Conservation (phyloP, 108 stramenopile genomes). For the Fragilaria radians region DNA sequence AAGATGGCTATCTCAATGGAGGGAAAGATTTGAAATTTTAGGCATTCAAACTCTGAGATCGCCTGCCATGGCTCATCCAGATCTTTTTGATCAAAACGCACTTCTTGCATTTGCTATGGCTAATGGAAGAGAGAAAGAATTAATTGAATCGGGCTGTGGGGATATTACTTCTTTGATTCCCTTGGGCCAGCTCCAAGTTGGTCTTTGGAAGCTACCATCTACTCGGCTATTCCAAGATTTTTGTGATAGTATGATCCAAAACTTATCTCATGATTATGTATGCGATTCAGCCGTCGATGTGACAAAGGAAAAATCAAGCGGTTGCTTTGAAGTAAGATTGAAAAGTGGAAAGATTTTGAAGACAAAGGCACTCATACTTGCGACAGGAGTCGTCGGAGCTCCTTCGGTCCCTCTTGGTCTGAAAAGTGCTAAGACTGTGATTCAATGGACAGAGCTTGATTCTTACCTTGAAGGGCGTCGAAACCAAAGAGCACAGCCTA, state of each 20-base stretch:
- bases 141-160: slow-evolving; percentile 37
- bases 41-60: slow-evolving; percentile 53
- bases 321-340: slow-evolving; percentile 11
- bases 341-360: slow-evolving; percentile 6
- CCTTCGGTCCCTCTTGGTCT: slow-evolving; percentile 31
- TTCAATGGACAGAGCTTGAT: slow-evolving; percentile 6
- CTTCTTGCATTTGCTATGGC: slow-evolving; percentile 47
- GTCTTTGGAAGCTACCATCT: slow-evolving; percentile 63
- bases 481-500: neutral
- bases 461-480: slow-evolving; percentile 3
- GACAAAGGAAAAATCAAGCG: neutral
- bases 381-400: slow-evolving; percentile 35
- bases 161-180: slow-evolving; percentile 28
- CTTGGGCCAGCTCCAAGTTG: slow-evolving; percentile 46
- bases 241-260: slow-evolving; percentile 33
- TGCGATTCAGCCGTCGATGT: slow-evolving; percentile 27
- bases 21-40: slow-evolving; percentile 38
- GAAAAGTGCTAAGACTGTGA: slow-evolving; percentile 4
- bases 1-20: slow-evolving; percentile 44
- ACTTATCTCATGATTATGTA: slow-evolving; percentile 31
- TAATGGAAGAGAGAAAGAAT: slow-evolving; percentile 43
- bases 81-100: slow-evolving; percentile 44
- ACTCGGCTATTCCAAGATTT: slow-evolving; percentile 54
- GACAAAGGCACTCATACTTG: slow-evolving; percentile 39
- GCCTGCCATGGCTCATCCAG: slow-evolving; percentile 61